phyloP scores from a whole-genome alignment of 2,329 filamentous ascomycete genomes.

The Aspergillus aculeatinus region DNA sequence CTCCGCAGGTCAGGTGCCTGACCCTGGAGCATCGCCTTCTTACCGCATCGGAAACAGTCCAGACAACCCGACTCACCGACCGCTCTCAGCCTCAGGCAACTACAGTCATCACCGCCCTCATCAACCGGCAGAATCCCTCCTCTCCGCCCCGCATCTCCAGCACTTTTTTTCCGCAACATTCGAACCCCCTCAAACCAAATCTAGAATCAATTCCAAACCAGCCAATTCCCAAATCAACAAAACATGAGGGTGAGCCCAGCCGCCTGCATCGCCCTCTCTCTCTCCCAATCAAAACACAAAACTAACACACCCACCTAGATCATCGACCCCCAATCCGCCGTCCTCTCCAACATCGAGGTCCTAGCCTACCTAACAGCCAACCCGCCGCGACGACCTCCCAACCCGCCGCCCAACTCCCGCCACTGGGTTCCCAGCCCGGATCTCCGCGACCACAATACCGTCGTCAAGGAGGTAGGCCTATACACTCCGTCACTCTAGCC shows the following conservation, averaged over 20 bases:
- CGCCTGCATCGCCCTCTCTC: not conserved
- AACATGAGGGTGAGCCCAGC: constrained; percentile 26
- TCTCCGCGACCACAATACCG: constrained; percentile 47
- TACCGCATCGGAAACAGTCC: not conserved
- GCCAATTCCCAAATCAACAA: not conserved
- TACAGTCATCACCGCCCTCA: not conserved
- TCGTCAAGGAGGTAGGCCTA: constrained; percentile 39
- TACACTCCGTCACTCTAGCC: no score
- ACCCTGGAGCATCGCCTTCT: no score
- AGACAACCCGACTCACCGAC: not conserved
- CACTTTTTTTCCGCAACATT: constrained; percentile 6
- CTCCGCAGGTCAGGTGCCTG: no score
- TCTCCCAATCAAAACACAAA: not conserved
- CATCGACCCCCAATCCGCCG: constrained; percentile 46
- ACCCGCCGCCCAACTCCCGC: constrained; percentile 37
- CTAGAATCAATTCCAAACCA: not conserved
- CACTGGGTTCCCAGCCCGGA: constrained; percentile 44
- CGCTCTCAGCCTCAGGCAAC: not conserved
- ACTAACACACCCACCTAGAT: constrained; percentile 32
- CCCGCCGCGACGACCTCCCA: constrained; percentile 42
- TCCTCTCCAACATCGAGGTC: constrained; percentile 47
- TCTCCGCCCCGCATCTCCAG: constrained; percentile 13
- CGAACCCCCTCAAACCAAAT: not conserved
- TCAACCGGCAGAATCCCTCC: not conserved
- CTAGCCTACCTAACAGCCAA: constrained; percentile 42